Base-by-base conservation (phyloP, 2,329 filamentous ascomycete species). In the Pyricularia sp. region DNA sequence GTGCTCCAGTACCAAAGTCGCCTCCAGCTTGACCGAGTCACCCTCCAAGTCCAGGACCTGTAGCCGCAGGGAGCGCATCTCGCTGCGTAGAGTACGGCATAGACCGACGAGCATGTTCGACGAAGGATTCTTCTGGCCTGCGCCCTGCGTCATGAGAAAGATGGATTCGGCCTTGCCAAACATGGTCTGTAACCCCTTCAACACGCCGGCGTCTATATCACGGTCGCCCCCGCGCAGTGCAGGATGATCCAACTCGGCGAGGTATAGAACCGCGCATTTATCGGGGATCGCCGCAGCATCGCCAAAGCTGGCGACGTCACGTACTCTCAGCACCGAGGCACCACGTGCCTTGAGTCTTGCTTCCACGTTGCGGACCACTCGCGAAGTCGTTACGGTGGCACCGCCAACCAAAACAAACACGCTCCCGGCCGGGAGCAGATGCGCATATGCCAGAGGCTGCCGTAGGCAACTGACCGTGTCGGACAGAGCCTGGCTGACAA, bases 401-500 rank as follows among this genome's bases (percentile, higher is more conserved):
- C 62, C 40, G 9, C 62, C 62, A 30, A 63, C 16, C 3, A 63
- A 7, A 0, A 53, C 44, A n/a, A 63, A 22, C 13, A 7, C 24
- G 8, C 19, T 35, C 0, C 10, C 59, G 19, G 24, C 35, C 55
- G 61, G 28, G 13, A 62, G 59, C 53, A 55, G 22, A 24, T 16
- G 59, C 4, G 62, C 22, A 28, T 62, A 16, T 4, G 35, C 53
- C 22, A 63, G 16, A 8, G 60, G 64, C 7, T 59, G 60, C 3
- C 53, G 44, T 19, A 57, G 16, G 44, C 40, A 19, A 3, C 22
- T 8, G 1, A 57, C 31, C 10, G 13, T 8, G 8, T 7, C 9
- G 33, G 30, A 44, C n/a, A 55, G 6, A 4, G 64, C 64, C 31
- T 62, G 64, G 12, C 60, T 65, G 7, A 65, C 64, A 55, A 65